Evolutionary conservation across 78 protist genomes (phyloP).

Genomic region (Dictyostelium intermedium): DNA sequence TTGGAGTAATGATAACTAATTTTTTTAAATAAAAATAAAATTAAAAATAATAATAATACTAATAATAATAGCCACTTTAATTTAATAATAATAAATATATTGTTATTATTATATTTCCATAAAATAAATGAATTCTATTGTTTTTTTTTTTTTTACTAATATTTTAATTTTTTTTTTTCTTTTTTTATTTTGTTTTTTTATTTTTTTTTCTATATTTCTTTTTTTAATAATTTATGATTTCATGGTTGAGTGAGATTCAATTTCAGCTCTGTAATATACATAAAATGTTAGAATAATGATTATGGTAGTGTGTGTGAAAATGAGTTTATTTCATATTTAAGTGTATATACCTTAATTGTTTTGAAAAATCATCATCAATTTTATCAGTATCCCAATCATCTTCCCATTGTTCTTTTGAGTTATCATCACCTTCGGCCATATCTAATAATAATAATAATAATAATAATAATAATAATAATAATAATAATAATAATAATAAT

Average conservation of each 20-base stretch:
- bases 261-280: constrained; percentile 29
- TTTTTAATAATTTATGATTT: neutral
- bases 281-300: neutral
- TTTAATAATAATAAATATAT: no score
- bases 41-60: neutral
- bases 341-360: constrained; percentile 66
- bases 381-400: constrained; percentile 85
- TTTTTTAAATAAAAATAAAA: neutral
- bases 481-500: no score
- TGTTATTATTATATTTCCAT: no score
- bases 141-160: neutral
- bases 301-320: neutral
- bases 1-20: constrained; percentile 31
- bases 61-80: no score
- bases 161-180: neutral
- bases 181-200: neutral
- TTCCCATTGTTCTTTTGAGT: constrained; percentile 76
- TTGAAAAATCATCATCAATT: constrained; percentile 79
- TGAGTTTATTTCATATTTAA: neutral
- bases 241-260: constrained; percentile 75
- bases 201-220: neutral
- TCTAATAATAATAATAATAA: neutral
- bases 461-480: no score
- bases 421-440: constrained; percentile 28
- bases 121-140: no score